phyloP scores from a whole-genome alignment of 768 basidiomycete genomes.

The Peribolospora kevripleyi region DNA sequence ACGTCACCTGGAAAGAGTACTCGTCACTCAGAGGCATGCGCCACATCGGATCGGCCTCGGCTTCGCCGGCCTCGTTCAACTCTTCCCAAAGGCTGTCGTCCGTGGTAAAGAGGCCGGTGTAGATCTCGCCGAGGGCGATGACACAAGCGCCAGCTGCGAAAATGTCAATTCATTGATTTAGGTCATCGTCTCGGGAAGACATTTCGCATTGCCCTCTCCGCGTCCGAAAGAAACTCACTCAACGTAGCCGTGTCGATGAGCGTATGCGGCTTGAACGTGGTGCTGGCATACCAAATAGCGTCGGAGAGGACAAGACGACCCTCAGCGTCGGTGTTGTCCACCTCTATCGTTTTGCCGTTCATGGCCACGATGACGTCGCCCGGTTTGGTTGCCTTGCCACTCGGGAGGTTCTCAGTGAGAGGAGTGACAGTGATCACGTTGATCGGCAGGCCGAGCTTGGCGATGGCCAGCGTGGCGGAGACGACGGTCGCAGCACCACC shows the following conservation, averaged over 20 bases:
- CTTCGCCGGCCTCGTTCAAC: conserved; percentile 38
- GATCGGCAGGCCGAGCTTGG: conserved; percentile 54
- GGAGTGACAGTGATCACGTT: conserved; percentile 51
- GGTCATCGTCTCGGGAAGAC: too few species aligned
- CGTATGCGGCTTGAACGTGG: conserved; percentile 52
- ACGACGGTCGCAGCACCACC: conserved; percentile 57
- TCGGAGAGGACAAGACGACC: conserved; percentile 26
- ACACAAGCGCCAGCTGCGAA: conserved; percentile 34
- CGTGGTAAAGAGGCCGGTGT: conserved; percentile 46
- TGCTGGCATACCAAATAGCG: conserved; percentile 58
- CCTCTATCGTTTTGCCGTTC: conserved; percentile 46
- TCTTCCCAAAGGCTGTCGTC: conserved; percentile 42
- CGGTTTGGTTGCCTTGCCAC: conserved; percentile 34
- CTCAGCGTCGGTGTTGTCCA: conserved; percentile 72
- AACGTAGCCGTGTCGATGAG: conserved; percentile 71
- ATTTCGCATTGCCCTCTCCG: too few species aligned
- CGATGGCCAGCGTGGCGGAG: conserved; percentile 47
- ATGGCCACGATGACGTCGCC: conserved; percentile 35
- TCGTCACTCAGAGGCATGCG: conserved; percentile 70
- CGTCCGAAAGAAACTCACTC: conserved; percentile 25
- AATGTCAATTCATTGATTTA: not conserved
- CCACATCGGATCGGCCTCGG: conserved; percentile 34
- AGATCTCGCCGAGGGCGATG: conserved; percentile 49
- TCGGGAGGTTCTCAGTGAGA: conserved; percentile 67
- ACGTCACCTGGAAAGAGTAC: conserved; percentile 18